phyloP scores from a whole-genome alignment of 106 monocot genomes.

The Narthecium ossifragum region DNA sequence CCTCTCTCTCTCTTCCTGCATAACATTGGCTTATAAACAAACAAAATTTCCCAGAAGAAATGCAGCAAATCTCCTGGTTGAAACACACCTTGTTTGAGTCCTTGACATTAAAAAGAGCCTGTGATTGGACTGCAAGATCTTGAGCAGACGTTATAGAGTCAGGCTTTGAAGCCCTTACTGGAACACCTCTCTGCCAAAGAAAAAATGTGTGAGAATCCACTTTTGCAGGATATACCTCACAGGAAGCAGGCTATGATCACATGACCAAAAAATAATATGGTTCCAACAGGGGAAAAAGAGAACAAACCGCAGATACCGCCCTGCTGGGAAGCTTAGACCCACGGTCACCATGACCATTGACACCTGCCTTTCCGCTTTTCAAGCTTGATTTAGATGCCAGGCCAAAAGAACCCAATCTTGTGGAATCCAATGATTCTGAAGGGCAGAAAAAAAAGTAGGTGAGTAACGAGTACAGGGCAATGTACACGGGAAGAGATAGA shows the following conservation, averaged over 20 bases:
- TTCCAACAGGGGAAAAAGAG: background rate
- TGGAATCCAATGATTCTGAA: slow-evolving; percentile 50
- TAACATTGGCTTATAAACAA: background rate
- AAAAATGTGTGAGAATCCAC: too few species aligned
- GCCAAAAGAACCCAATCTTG: slow-evolving; percentile 30
- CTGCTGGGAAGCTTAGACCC: slow-evolving; percentile 48
- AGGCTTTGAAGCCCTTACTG: slow-evolving; percentile 56
- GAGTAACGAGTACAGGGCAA: background rate
- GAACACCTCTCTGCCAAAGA: slow-evolving; percentile 42
- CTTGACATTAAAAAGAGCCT: slow-evolving; percentile 87
- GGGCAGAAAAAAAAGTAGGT: slow-evolving; percentile 3
- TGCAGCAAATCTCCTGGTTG: background rate
- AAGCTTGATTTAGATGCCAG: slow-evolving; percentile 36
- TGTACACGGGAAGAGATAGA: too few species aligned
- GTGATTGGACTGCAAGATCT: slow-evolving; percentile 80
- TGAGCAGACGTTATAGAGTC: slow-evolving; percentile 65
- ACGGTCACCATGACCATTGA: slow-evolving; percentile 39
- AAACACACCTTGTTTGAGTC: slow-evolving; percentile 84
- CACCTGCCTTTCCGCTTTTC: slow-evolving; percentile 53
- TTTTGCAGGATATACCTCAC: too few species aligned
- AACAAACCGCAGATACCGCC: slow-evolving; percentile 33
- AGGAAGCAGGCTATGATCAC: background rate
- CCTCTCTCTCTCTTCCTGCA: slow-evolving; percentile 93
- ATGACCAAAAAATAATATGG: background rate
- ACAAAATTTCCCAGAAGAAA: background rate